Base-by-base conservation (phyloP, 2,329 filamentous ascomycete genomes). In the Cyphellophora europaea region DNA sequence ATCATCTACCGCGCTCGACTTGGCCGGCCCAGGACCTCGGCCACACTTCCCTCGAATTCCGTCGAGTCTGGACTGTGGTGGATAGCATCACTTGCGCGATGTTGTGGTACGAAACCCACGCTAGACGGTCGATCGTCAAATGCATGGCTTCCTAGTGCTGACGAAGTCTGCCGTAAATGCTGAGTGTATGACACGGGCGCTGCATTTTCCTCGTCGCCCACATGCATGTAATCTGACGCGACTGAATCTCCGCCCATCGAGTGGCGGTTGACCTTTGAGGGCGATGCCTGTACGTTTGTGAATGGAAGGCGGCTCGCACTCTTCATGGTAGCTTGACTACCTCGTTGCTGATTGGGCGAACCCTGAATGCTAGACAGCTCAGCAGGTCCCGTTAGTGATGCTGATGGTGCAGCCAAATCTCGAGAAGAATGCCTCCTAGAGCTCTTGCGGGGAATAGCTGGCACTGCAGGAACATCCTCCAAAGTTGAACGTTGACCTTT, bases 361-460 rank as follows among this genome's bases (percentile, higher is more conserved):
- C 30, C 30, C 12, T 32, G 30, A 18, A 32, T 12, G 8, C 15
- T 17, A 19, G 30, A 17, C 6, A 32, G 30, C 19, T 18, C 19
- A 8, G 21, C n/a, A 19, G 34, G 29, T 12, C 30, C 19, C 32
- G 37, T 33, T 17, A 39, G 42, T 6, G 42, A 42, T 5, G 34
- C 18, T 10, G 39, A 36, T 19, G 44, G 46, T 19, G 45, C 15
- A 31, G 15, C 37, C 8, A 28, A 36, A 15, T 53, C 56, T 18
- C 48, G 52, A 27, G 55, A 61, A 2, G 72, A 75, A 39, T 69
- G 59, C 40, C 79, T 70, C 52, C 77, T 77, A 1, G 82, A 87
- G 53, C 79, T 86, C 58, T 80, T 85, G 18, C 82, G 70, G 2
- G 83, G 82, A 19, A 87, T 71, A 5, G 70, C 64, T 0, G 77